Base-by-base conservation (phyloP, 192 early-diverging fungal genomes). In the Podochytrium sp. region DNA sequence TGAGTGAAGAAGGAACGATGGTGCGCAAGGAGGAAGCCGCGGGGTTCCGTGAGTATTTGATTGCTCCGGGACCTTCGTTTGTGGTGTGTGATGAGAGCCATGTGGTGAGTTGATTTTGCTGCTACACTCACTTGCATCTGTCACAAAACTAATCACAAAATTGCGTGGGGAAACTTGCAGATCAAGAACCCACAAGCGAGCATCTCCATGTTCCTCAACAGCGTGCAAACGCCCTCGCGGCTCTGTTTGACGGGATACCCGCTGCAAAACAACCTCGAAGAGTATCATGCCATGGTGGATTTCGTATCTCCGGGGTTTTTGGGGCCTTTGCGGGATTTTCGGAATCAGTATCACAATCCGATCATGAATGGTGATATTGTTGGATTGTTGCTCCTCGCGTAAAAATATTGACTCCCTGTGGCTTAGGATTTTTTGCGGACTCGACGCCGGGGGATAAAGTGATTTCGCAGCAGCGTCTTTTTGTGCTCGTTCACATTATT, bases 31-130 rank as follows among this genome's bases (percentile, higher is more conserved):
- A 29, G 30, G 49, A 66, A 32, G 12, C 30, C 10, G 25, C 41
- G 6, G n/a, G 27, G 33, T 49, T 49, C 33, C 33, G 16, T 20
- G 3, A 71, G 32, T 79, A 78, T 5, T 57, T 94, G 27, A 42
- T 90, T n/a, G 76, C 83, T 10, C 84, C 87, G 1, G 93, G 93
- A 1, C 87, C 95, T 1, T 83, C 86, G 27, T 60, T 97, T 4
- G 78, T 92, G 0, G 83, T 96, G 33, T 86, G 89, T 0, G 95
- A 97, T 77, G 94, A 97, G 80, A 92, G 89, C 2, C 95, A 96
- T 78, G 72, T 69, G n/a, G 79, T 82, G 43, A 25, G 78, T 53
- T 37, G 55, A 37, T 18, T 23, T 39, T 5, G 50, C n/a, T n/a
- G n/a, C n/a, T n/a, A n/a, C n/a, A n/a, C n/a, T n/a, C n/a, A n/a